Base-by-base conservation (phyloP, 106 monocot genomes). In the Amphibolis antarctica region DNA sequence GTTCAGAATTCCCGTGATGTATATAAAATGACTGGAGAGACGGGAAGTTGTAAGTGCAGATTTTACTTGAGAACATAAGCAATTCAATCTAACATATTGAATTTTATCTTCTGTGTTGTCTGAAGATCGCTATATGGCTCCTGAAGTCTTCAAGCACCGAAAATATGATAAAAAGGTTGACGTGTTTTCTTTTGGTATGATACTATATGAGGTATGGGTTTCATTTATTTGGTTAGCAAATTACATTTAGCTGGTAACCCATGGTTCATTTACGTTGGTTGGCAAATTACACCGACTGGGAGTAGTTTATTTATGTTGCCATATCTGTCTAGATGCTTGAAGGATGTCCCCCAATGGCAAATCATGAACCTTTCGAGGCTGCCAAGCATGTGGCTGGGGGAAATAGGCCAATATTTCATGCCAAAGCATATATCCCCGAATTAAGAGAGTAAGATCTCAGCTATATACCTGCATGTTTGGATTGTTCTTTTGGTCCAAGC, bases 101-200 rank as follows among this genome's bases (percentile, higher is more conserved):
- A 25, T 15, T 17, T 1, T 60, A 53, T 65, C 43, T n/a, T 42
- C 28, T 69, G 7, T 36, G 36, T 9, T 61, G 62, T 71, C 63
- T 29, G 52, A 49, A 88, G 80, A 94, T 66, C 85, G 94, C 42
- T 96, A 96, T 64, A 96, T 96, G 94, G 94, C 94, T 28, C 89
- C 94, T 62, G 89, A 96, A 82, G 94, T 96, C 9, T 96, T 96
- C 78, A 96, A 74, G 63, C 94, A 94, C 68, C 81, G 94, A 64
- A 94, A 72, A 57, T 96, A 96, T 80, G 94, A 96, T 61, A 96
- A 96, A 63, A 96, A 96, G 70, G 94, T 96, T 27, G 94, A 96
- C 72, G 84, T 93, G 44, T 96, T 96, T 74, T 96, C 94, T 27
- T 96, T 96, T 76, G 94, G 86, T 43, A 96, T 96, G 94, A 96